Base-by-base conservation (phyloP, 1,284 basidiomycete genomes). In the Cutaneotrichosporon cyanovorans region DNA sequence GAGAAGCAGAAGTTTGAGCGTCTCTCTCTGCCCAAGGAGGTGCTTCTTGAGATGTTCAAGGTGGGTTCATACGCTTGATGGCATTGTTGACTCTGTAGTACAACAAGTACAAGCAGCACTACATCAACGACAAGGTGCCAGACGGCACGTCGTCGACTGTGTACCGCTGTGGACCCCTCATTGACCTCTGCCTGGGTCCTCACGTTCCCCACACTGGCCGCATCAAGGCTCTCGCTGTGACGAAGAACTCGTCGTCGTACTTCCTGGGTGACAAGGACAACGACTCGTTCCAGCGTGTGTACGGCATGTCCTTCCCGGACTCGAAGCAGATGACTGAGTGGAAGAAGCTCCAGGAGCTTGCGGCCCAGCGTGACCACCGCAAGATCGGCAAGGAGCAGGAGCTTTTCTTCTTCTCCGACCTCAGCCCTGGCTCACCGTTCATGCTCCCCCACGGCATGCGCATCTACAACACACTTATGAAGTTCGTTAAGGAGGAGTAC, bases 241-340 rank as follows among this genome's bases (percentile, higher is more conserved):
- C 88, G 52, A 96, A 96, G 86, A 96, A 89, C 75, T 98, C 93
- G 35, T 87, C 93, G 0, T 97, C 91, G 4, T 99, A 97, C 75
- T 99, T 98, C 82, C 80, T 98, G 19, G 93, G 91, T 42, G 89
- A 97, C 67, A 78, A 85, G 42, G 84, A 80, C 65, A 97, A 97
- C 68, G 95, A 97, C 66, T 89, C 89, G 4, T 78, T 99, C 46
- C 95, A 98, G 71, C 85, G 95, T 42, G 82, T 99, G 53, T 99
- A 98, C 71, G 95, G 95, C 49, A 92, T 99, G 68, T 96, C 93
- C 3, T 99, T 98, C 82, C 95, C 95, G 1, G 93, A 97, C 74
- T 87, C 87, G 73, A 96, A 96, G 74, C 88, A 93, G 68, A 77
- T 98, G 65, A 76, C 82, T 19, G 95, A 97, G 61, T 92, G 98